Evolutionary conservation across 805 yeast genomes (phyloP).

Genomic region (Barnettozyma sp.): DNA sequence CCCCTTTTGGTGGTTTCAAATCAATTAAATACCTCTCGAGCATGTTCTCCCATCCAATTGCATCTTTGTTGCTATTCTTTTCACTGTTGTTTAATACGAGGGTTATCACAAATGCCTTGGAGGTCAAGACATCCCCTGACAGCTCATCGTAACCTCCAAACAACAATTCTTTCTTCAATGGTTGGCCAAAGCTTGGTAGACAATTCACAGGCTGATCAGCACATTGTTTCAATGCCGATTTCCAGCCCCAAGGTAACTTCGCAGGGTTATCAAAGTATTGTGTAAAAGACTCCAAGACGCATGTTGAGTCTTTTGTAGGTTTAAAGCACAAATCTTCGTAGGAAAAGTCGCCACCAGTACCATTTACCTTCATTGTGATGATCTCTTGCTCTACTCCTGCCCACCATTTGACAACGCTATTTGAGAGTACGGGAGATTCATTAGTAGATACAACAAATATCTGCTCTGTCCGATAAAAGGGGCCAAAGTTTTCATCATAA

Average conservation of each 20-base stretch:
- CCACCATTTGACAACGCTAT: conserved; percentile 83
- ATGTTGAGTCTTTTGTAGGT: conserved; percentile 65
- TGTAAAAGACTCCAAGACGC: conserved; percentile 82
- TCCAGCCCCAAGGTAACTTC: conserved; percentile 53
- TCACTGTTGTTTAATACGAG: conserved; percentile 52
- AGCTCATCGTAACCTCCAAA: conserved; percentile 49
- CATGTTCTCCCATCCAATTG: conserved; percentile 59
- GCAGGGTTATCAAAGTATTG: conserved; percentile 70
- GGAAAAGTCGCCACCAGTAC: conserved; percentile 25
- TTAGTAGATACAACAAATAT: conserved; percentile 58
- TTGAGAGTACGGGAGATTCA: conserved; percentile 63
- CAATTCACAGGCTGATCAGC: conserved; percentile 82
- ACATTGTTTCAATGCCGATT: conserved; percentile 46
- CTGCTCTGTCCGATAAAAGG: conserved; percentile 86
- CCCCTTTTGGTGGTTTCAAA: conserved; percentile 44
- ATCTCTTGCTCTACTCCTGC: conserved; percentile 64
- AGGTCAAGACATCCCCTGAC: conserved; percentile 41
- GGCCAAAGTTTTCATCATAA: conserved; percentile 81
- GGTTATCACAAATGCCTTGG: conserved; percentile 74
- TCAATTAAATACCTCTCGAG: conserved; percentile 48
- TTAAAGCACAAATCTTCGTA: conserved; percentile 74
- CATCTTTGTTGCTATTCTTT: conserved; percentile 31
- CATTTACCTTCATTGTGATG: conserved; percentile 26
- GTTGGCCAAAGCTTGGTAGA: conserved; percentile 86
- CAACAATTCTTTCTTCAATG: conserved; percentile 62